Base-by-base conservation (phyloP, 768 basidiomycete species). In the Pisolithus albus region DNA sequence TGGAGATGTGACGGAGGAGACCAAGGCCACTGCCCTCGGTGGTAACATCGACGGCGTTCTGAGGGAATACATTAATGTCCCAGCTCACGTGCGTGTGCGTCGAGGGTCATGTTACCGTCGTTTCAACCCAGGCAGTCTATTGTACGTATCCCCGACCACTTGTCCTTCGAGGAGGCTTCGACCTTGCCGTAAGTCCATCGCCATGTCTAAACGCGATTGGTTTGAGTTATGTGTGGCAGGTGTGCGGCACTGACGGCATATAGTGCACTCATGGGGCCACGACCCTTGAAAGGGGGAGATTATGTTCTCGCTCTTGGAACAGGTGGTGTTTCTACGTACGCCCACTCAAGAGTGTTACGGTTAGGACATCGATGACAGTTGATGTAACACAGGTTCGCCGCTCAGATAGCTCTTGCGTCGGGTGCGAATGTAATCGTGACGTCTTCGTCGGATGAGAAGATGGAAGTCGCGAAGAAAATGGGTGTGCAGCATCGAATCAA, bases 401-500 rank as follows among this genome's bases (percentile, higher is more conserved):
- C 78, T 3, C 81, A 85, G 64, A 65, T 87, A 42, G 83, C 84
- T 2, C 73, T 81, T 40, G 78, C 80, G 2, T 72, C 79, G 7
- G 84, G 83, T 34, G 83, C 83, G 2, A 76, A 66, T 1, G 82
- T 84, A 52, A 83, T 88, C 56, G 73, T 75, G 24, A 86, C 84
- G 0, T 85, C 83, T 1, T 84, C 82, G 0, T 81, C 81, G 0
- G 81, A 85, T 56, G 72, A 75, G 44, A 88, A 87, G 58, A 70
- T 84, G 15, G 70, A 76, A 53, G 55, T 76, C 26, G 81, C 74
- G 8, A 65, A 70, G 42, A 72, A 72, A 41, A 73, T 83, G 18
- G 82, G 84, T 19, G 75, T 72, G 11, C 71, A 74, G 13, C 69
- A 81, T 49, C 57, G 77, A 18, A 81, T 86, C 68, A 84, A 86